phyloP scores from a whole-genome alignment of 192 early-diverging fungal genomes.

The Entomortierella beljakovae region DNA sequence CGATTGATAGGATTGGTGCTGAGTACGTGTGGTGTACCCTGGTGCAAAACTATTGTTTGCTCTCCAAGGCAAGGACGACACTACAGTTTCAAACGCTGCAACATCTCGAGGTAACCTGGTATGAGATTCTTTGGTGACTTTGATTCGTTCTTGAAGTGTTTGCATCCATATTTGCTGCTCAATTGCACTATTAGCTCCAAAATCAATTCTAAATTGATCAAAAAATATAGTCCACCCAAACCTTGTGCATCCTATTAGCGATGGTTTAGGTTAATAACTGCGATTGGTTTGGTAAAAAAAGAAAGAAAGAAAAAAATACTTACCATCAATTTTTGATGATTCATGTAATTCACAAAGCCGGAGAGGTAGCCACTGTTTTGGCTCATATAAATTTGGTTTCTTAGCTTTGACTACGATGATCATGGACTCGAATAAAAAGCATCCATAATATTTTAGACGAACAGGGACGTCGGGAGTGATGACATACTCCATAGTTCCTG shows the following conservation, averaged over 20 bases:
- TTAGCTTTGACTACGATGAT: constrained; percentile 68
- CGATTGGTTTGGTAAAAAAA: neutral
- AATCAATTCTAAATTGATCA: constrained; percentile 59
- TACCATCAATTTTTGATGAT: constrained; percentile 41
- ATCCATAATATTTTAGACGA: constrained; percentile 66
- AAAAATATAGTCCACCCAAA: constrained; percentile 47
- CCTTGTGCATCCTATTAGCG: constrained; percentile 34
- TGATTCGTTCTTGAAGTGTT: constrained; percentile 60
- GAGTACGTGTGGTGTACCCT: neutral
- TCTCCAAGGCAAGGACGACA: constrained; percentile 39
- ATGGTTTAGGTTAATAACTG: neutral
- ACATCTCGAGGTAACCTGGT: constrained; percentile 5
- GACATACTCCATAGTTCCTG: constrained; percentile 60
- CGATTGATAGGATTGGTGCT: constrained; percentile 6
- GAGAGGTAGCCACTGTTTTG: constrained; percentile 77
- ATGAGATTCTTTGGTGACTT: constrained; percentile 41
- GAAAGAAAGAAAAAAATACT: neutral
- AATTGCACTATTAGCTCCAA: constrained; percentile 62
- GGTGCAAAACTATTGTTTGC: neutral
- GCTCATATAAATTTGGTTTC: constrained; percentile 59
- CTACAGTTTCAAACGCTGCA: constrained; percentile 6
- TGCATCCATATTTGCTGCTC: constrained; percentile 70
- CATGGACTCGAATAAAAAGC: constrained; percentile 71
- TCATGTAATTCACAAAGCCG: constrained; percentile 69
- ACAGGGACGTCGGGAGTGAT: constrained; percentile 46